Base-by-base conservation (phyloP, 2,329 filamentous ascomycete genomes). In the Fusarium beomiforme region DNA sequence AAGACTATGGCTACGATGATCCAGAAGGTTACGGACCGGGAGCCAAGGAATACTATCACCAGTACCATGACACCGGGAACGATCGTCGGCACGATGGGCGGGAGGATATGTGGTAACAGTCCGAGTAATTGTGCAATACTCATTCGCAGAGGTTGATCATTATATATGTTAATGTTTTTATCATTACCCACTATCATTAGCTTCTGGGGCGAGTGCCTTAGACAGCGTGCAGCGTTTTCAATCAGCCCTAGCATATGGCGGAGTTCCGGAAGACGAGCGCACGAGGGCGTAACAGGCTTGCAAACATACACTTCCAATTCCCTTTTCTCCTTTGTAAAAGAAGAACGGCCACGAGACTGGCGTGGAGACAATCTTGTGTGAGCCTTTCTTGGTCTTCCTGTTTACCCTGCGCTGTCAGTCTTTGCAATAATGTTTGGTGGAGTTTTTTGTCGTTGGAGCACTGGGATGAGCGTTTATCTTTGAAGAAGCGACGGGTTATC, bases 51-150 rank as follows among this genome's bases (percentile, higher is more conserved):
- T 83, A 84, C 68, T 83, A 82, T 62, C 83, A 82, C 62, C 78
- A 81, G 57, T 79, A 83, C 67, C 80, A 79, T 49, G 77, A 79
- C 61, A 75, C 76, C 44, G 77, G 70, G 34, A 75, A 79, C 31
- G 78, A 82, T 59, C 76, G 75, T 59, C 78, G 78, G 17, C 71
- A 78, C 51, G 79, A 83, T 57, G 75, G 76, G 43, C 78, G 78
- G 29, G 81, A 83, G 63, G 79, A 82, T 58, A 84, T 85, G 82
- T 85, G 84, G 84, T 85, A 73, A 84, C 53, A 55, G 51, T 31
- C 64, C 14, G 53, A 50, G 44, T 49, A 63, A 37, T 46, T 29
- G 29, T 39, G 53, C 31, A 47, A 60, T 55, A 50, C 58, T 67
- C 60, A 59, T 46, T 61, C 64, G 51, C 65, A 64, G 55, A 69